Conservation (phyloP, 1,139 yeast genomes). For the Arxiozyma telluris region DNA sequence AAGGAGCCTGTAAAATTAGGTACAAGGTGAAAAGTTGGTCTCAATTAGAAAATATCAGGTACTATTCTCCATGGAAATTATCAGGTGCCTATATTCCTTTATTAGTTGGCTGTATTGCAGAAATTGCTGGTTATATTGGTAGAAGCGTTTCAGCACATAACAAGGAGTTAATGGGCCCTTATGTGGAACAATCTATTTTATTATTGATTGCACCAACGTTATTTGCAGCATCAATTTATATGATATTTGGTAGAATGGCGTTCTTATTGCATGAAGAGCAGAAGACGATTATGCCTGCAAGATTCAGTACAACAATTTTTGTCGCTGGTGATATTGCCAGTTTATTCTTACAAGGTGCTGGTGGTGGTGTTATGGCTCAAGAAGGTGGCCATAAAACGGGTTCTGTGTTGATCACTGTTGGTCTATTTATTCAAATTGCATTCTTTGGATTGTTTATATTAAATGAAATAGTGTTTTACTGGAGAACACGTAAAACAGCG, state of each 20-base stretch:
- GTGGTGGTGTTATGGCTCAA: slow-evolving; percentile 36
- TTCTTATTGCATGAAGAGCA: slow-evolving; percentile 26
- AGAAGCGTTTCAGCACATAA: slow-evolving; percentile 26
- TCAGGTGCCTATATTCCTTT: slow-evolving; percentile 24
- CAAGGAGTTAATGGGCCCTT: slow-evolving; percentile 25
- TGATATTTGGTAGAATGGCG: slow-evolving; percentile 36
- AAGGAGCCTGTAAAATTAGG: background rate
- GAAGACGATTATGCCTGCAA: slow-evolving; percentile 30
- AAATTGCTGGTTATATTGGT: slow-evolving; percentile 33
- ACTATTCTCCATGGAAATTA: slow-evolving; percentile 6
- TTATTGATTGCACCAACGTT: slow-evolving; percentile 39
- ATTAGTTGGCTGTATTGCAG: slow-evolving; percentile 27
- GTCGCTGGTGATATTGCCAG: slow-evolving; percentile 39
- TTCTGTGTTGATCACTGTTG: slow-evolving; percentile 27
- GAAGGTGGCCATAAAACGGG: slow-evolving; percentile 19
- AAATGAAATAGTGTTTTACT: slow-evolving; percentile 19
- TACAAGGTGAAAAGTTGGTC: background rate
- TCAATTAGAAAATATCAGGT: background rate
- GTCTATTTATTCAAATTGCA: slow-evolving; percentile 33
- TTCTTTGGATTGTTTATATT: slow-evolving; percentile 33
- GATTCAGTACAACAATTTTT: slow-evolving; percentile 35
- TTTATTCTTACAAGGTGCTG: slow-evolving; percentile 37
- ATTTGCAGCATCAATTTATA: slow-evolving; percentile 39
- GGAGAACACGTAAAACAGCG: slow-evolving; percentile 9
- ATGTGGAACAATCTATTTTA: slow-evolving; percentile 33